Evolutionary conservation across 306 rosid genomes (phyloP).

Genomic region (Corylus heterophylla): DNA sequence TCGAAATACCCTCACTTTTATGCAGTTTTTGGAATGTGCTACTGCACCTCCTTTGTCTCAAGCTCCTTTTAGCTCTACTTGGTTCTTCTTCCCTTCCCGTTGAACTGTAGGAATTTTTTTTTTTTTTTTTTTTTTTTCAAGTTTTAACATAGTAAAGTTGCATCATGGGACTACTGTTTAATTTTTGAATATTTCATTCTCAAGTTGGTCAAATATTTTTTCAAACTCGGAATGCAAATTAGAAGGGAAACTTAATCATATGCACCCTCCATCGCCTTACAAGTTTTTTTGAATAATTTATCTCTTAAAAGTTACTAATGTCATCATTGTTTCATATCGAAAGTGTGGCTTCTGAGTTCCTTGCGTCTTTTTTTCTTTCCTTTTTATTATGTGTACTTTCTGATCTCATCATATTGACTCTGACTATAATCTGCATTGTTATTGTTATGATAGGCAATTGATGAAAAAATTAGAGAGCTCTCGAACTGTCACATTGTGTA

Average conservation of each 20-base stretch:
- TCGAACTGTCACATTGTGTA: conserved; percentile 94
- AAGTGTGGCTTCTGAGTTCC: conserved; percentile 8
- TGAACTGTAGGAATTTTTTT: neutral
- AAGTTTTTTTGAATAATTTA: neutral
- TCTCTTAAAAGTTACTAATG: neutral
- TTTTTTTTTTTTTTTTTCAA: neutral
- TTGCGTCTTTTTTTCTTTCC: neutral
- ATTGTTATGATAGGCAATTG: conserved; percentile 71
- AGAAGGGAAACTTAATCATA: neutral
- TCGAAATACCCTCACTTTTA: neutral
- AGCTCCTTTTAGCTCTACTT: neutral
- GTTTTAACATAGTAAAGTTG: neutral
- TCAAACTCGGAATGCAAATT: neutral
- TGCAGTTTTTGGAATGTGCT: neutral
- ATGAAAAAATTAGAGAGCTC: conserved; percentile 92
- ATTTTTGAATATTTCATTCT: neutral
- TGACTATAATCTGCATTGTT: conserved; percentile 7
- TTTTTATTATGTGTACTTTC: conserved; percentile 3
- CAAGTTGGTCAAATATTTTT: neutral
- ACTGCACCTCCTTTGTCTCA: neutral
- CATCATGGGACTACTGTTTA: neutral
- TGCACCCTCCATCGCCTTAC: neutral
- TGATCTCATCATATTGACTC: conserved; percentile 14
- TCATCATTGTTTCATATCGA: conserved; percentile 8
- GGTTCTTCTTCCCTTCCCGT: neutral